These are phyloP conservation scores for Shiraia sp. DNA, from an alignment of 2,329 filamentous ascomycete genomes.

Conservation along the genomic window DNA sequence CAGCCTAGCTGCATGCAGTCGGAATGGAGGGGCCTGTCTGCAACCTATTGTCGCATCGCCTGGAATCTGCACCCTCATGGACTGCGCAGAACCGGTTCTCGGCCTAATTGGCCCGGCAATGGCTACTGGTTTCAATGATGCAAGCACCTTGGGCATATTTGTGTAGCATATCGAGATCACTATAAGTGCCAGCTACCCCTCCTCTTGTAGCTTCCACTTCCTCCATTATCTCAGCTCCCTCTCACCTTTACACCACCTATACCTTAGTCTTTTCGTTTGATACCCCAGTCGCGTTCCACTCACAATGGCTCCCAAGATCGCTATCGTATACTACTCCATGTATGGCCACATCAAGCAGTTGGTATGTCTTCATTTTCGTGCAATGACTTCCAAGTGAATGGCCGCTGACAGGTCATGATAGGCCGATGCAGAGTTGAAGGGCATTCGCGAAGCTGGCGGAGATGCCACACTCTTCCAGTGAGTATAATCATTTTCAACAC, in stretches of 20 bases:
- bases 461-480: conserved; percentile 81
- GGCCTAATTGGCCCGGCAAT: conserved; percentile 11
- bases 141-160: conserved; percentile 8
- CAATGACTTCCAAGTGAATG: neutral
- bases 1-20: conserved; percentile 2
- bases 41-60: conserved; percentile 8
- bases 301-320: conserved; percentile 84
- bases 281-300: conserved; percentile 12
- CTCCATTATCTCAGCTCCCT: conserved; percentile 1
- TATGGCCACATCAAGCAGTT: conserved; percentile 41
- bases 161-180: conserved; percentile 1
- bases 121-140: conserved; percentile 1
- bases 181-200: conserved; percentile 10
- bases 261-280: conserved; percentile 9
- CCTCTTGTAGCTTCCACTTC: too few relatives aligned
- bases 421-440: conserved; percentile 91
- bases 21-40: neutral
- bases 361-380: conserved; percentile 22
- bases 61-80: neutral
- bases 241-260: conserved; percentile 1
- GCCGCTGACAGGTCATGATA: conserved; percentile 39
- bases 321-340: conserved; percentile 71
- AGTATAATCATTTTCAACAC: conserved; percentile 27
- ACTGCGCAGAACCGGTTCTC: conserved; percentile 1
- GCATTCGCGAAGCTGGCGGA: conserved; percentile 86